Base-by-base conservation (phyloP, 495 filamentous ascomycete species). In the Talaromyces stipitatus region DNA sequence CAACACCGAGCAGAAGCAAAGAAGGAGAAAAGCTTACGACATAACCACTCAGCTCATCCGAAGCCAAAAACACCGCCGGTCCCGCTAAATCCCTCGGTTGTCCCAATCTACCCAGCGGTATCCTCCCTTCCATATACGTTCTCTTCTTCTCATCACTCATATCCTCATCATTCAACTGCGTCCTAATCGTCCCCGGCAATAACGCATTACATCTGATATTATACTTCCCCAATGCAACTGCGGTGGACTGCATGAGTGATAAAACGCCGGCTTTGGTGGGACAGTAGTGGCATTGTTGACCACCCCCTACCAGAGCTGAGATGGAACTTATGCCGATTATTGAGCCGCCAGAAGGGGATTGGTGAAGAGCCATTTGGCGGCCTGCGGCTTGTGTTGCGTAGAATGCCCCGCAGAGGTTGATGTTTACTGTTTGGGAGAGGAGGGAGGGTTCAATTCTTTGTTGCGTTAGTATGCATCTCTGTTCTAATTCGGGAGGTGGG, bases 321-420 rank as follows among this genome's bases (percentile, higher is more conserved):
- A 95, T 92, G n/a, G 84, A 89, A 16, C 81, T 87, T 16, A 96
- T 80, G 0, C 81, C 90, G 61, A 96, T 95, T 61, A 96, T 94
- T 30, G 80, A 83, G 9, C 91, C 91, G 27, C 90, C 88, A 2
- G 74, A 71, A 8, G 45, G 82, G 60, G 20, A 72, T 58, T 92
- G 85, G 3, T 53, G 23, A 4, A 66, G 64, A 0, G 85, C 84
- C 89, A 95, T 94, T 66, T 91, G 88, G 0, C 81, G 79, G 0
- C 88, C 90, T 0, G 90, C 91, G 0, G 90, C 89, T 73, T 95
- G 91, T 10, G 86, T 84, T 16, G 86, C 78, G 72, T 89, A 91
- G 78, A 95, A 96, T 6, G 90, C 86, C 28, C 91, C 91, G 62
- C 86, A 83, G 58, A 96, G 85, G 68, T 95, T 96, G 27, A 86